Evolutionary conservation across 352 stramenopile species (phyloP).

Genomic region (Phytopythium cucurbitacearum): DNA sequence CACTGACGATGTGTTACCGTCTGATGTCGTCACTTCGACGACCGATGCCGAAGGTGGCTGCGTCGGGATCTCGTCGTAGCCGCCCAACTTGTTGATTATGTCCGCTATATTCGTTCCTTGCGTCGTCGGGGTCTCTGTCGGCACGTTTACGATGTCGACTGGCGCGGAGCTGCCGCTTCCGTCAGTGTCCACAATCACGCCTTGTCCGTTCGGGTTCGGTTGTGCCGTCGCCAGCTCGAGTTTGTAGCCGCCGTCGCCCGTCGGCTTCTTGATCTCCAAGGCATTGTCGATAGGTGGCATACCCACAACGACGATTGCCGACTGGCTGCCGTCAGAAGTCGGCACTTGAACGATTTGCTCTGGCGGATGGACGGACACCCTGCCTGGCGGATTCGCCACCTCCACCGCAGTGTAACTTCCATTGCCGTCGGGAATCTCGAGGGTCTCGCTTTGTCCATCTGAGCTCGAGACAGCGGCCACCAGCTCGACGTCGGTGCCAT

Average conservation of each 20-base stretch:
- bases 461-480: constrained; percentile 3
- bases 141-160: too few species aligned
- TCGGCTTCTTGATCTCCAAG: too few species aligned
- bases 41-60: too few species aligned
- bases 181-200: too few species aligned
- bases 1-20: not conserved
- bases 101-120: constrained; percentile 2
- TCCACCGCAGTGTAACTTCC: constrained; percentile 3
- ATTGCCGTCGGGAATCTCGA: constrained; percentile 6
- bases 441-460: constrained; percentile 3
- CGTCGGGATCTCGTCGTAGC: not conserved
- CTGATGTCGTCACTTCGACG: constrained; percentile 6
- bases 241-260: not conserved
- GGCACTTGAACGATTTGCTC: not conserved
- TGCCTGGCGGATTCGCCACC: constrained; percentile 1
- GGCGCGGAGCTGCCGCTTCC: too few species aligned
- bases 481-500: constrained; percentile 10
- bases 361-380: too few species aligned
- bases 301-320: too few species aligned
- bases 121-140: too few species aligned
- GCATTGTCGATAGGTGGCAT: too few species aligned
- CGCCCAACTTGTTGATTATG: constrained; percentile 7
- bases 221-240: not conserved
- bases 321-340: constrained; percentile 1
- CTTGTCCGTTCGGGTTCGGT: too few species aligned